A percentile compares a stretch with the other conserved stretches of the same genome.
phyloP scores from a whole-genome alignment of 2,329 filamentous ascomycete genomes.

The Sporothrix variecibatus region DNA sequence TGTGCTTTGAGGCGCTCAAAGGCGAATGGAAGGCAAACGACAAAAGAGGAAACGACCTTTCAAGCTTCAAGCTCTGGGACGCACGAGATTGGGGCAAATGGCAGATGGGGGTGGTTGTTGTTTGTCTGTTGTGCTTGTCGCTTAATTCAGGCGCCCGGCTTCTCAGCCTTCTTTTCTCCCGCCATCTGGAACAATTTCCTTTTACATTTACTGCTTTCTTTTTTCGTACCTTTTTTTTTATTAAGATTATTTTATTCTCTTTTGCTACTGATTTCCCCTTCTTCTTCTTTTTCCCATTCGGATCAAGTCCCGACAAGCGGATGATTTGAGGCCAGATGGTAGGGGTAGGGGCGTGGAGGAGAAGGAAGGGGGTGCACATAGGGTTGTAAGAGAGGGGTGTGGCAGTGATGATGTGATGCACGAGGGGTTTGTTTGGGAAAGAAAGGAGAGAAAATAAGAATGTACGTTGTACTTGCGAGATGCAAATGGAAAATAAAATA shows the following conservation, averaged over 20 bases:
- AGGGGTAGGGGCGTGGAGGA: neutral
- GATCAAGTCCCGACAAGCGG: constrained; percentile 19
- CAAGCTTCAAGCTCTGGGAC: neutral
- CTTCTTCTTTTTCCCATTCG: constrained; percentile 16
- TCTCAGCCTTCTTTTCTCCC: constrained; percentile 17
- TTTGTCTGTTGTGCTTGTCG: constrained; percentile 3
- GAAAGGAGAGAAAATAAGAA: neutral
- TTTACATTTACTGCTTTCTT: neutral
- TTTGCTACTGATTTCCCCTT: neutral
- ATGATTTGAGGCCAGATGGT: constrained; percentile 4
- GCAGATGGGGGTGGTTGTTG: neutral
- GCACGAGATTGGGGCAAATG: neutral
- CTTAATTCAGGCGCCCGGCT: constrained; percentile 18
- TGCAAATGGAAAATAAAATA: neutral
- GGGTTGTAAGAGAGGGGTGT: neutral
- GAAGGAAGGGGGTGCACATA: neutral
- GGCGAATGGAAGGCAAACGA: neutral
- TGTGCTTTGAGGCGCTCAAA: neutral
- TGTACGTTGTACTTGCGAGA: neutral
- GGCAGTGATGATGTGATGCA: neutral
- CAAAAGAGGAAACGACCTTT: neutral
- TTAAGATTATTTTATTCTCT: neutral
- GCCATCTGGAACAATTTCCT: constrained; percentile 1
- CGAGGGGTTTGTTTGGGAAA: neutral
- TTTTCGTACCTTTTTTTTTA: neutral